Evolutionary conservation across 2,329 filamentous ascomycete species (phyloP), one percentile per base, ranked within the genome.

Genomic region (Alternaria ethzedia): DNA sequence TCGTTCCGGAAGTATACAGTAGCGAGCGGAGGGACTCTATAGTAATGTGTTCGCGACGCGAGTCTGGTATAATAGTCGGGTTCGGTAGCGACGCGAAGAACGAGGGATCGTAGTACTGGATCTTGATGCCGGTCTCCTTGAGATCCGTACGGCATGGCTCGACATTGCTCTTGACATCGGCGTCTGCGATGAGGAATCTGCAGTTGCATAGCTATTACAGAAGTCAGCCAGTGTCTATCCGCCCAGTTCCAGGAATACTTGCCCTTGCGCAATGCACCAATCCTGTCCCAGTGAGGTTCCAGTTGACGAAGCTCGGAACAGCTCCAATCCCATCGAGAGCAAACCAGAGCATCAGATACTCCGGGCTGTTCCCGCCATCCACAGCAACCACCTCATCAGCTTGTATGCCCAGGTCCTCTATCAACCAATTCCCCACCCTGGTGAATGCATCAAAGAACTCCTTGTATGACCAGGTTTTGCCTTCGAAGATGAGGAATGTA

Each of bases 121-220:
- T 75, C 28, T 66, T 68, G 15, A 78, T 59, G 28, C 65, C 65
- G 2, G 68, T 51, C 4, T 68, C 61, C 36, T 75, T 67, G 5
- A 79, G 60, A 23, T 75, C 69, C 15, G 64, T 32, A 20, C 70
- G 66, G 47, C 71, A 70, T 26, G 74, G 70, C 54, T 78, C 72
- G 26, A 80, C 71, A 17, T 79, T 90, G 83, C 3, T 81, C 81
- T 3, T 87, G 85, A 67, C 86, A 79, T 61, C 84, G 77, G 0
- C 81, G 78, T 47, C 84, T 79, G 56, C 82, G 78, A 17, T 80
- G 75, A 63, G 80, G 74, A 65, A 87, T 82, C 55, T 81, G 80
- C 66, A 63, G 76, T 77, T 77, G 81, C 61, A 93, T 70, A 54
- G 82, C 80, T 59, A 86, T 70, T 13, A 86, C 8, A 5, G 41